A percentile compares a stretch with the other conserved stretches of the same genome.
These are phyloP conservation scores for Rhododendron ferrugineum DNA, from an alignment of 148 eudicot species.

Conservation along the genomic window DNA sequence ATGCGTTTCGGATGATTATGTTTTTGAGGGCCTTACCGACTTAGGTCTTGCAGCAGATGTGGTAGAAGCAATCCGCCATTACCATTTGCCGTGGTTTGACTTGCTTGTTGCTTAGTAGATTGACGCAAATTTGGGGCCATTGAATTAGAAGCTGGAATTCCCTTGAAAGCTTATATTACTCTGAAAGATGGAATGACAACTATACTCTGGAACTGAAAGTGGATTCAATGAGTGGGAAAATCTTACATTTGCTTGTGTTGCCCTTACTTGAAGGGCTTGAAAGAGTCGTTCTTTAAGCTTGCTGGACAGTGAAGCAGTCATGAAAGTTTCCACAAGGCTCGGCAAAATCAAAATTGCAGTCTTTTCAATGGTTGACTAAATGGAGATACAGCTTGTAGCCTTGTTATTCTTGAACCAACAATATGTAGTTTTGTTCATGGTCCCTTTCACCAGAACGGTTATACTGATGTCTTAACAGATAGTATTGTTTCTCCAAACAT, in stretches of 20 bases:
- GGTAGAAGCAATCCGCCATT: background rate
- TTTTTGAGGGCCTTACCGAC: background rate
- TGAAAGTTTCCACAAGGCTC: background rate
- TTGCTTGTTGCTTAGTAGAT: background rate
- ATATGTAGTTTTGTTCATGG: background rate
- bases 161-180: background rate
- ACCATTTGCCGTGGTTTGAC: background rate
- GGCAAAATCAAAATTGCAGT: background rate
- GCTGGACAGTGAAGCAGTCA: background rate
- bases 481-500: background rate
- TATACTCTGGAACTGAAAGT: background rate
- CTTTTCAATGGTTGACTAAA: background rate
- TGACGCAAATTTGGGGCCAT: background rate
- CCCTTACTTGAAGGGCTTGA: background rate
- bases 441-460: background rate
- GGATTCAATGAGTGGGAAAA: background rate
- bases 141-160: background rate
- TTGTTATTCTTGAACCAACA: background rate
- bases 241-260: background rate
- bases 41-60: background rate
- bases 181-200: background rate
- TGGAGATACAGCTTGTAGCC: background rate
- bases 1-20: background rate
- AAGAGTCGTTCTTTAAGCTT: background rate
- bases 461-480: background rate